Evolutionary conservation across 2,329 filamentous ascomycete genomes (phyloP), one percentile per base, ranked within the genome.

Genomic region (Ceratocystis harringtonii): DNA sequence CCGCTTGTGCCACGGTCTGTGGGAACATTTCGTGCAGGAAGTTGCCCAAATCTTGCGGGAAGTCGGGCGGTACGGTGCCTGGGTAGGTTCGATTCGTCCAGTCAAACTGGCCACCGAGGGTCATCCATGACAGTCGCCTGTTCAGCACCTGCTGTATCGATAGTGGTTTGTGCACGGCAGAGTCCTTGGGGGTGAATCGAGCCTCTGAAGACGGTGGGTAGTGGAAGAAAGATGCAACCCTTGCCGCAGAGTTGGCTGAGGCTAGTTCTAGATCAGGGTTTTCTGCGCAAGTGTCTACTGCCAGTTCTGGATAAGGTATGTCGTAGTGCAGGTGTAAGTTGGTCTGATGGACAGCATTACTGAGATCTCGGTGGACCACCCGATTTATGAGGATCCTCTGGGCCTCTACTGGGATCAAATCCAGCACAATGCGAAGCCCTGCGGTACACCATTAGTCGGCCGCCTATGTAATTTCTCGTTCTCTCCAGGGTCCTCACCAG

Each of bases 41-140:
- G 0, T 72, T 74, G 3, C 84, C 84, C 61, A 95, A 80, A 71
- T 96, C 90, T 1, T 73, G 50, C 0, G 92, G 92, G 70, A 96
- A 96, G 0, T 76, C 71, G 0, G 90, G 90, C 0, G 88, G 86
- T 2, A 73, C 68, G n/a, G 81, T 79, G 8, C 78, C 73, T 0
- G 92, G 91, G 72, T 97, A 97, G 12, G 83, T 77, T 69, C 95
- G 92, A 66, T 84, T 83, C 0, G 91, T 95, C 94, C 92, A 97
- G 76, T 97, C 89, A 74, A 97, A 97, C 74, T 97, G 94, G 0
- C 91, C 92, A 62, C 94, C 94, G 2, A 99, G 82, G 0, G 92
- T 97, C 52, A 95, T 83, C 94, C 94, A 99, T 70, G 92, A 90
- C 28, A 97, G 81, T 68, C 89, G 92, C 68, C 86, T 88, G 66